Percentiles rank a stretch among this genome's conserved stretches.
Conservation (phyloP, 1,284 basidiomycete genomes). For the Ganoderma multipileum region DNA sequence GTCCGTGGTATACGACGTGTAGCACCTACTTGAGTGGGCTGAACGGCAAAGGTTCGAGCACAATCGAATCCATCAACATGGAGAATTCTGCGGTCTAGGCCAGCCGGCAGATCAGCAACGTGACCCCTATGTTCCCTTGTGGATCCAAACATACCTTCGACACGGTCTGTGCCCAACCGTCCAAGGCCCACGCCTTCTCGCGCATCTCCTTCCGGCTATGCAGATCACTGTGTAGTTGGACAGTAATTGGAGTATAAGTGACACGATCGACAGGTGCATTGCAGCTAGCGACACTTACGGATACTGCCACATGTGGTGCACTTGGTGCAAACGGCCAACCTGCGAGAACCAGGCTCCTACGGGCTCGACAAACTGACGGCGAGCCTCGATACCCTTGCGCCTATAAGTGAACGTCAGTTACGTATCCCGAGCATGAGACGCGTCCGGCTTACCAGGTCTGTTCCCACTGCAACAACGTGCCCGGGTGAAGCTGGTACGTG, state of each 20-base stretch:
- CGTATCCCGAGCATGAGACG: constrained; percentile 10
- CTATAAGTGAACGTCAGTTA: constrained; percentile 44
- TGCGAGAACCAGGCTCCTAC: constrained; percentile 96
- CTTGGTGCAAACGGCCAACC: constrained; percentile 87
- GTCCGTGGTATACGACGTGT: background rate
- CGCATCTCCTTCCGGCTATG: constrained; percentile 83
- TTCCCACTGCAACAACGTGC: constrained; percentile 93
- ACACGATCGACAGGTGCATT: constrained; percentile 24
- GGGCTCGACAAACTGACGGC: constrained; percentile 83
- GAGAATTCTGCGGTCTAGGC: constrained; percentile 79
- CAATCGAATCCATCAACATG: constrained; percentile 79
- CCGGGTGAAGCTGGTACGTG: constrained; percentile 85
- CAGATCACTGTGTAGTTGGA: constrained; percentile 60
- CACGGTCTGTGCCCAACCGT: constrained; percentile 95
- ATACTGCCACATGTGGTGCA: constrained; percentile 96
- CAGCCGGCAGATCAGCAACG: constrained; percentile 17
- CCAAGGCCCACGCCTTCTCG: constrained; percentile 90
- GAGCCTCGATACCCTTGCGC: constrained; percentile 88
- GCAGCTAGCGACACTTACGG: constrained; percentile 58
- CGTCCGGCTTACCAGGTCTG: constrained; percentile 72
- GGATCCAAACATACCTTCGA: constrained; percentile 67
- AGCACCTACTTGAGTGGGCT: constrained; percentile 74
- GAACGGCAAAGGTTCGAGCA: constrained; percentile 77
- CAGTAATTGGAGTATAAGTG: constrained; percentile 19
- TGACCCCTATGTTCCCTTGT: background rate